A percentile compares a stretch with the other conserved stretches of the same genome.
These are phyloP conservation scores for Candida nitratophila DNA, from an alignment of 805 yeast genomes.

Conservation along the genomic window DNA sequence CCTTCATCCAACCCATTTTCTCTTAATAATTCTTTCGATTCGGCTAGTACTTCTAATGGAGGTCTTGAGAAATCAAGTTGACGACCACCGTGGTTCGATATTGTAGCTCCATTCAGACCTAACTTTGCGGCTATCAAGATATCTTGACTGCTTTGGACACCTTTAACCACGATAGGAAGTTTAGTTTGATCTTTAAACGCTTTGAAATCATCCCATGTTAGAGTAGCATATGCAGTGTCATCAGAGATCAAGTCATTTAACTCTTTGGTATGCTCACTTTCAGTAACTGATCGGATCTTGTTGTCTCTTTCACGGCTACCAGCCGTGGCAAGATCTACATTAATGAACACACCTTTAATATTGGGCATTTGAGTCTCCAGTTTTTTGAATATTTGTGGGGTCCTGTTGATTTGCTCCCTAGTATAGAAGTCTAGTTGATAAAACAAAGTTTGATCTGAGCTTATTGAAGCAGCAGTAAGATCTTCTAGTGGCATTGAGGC, in stretches of 20 bases:
- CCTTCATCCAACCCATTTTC: conserved; percentile 31
- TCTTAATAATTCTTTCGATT: conserved; percentile 40
- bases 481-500: conserved; percentile 80
- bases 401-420: conserved; percentile 58
- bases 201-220: conserved; percentile 56
- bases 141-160: conserved; percentile 59
- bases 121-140: conserved; percentile 47
- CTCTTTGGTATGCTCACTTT: conserved; percentile 18
- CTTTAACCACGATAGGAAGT: conserved; percentile 47
- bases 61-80: conserved; percentile 58
- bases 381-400: conserved; percentile 11
- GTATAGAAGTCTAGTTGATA: conserved; percentile 66
- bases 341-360: conserved; percentile 70
- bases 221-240: conserved; percentile 5
- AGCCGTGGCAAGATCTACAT: conserved; percentile 79
- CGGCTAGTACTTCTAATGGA: conserved; percentile 52
- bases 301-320: conserved; percentile 85
- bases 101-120: conserved; percentile 54
- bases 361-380: conserved; percentile 38
- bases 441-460: conserved; percentile 64
- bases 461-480: conserved; percentile 49
- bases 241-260: conserved; percentile 9
- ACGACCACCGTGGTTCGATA: conserved; percentile 73
- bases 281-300: conserved; percentile 52
- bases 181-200: conserved; percentile 46